Conservation (phyloP, 2,329 filamentous ascomycete species). For the Coccinonectria pachysandricola region DNA sequence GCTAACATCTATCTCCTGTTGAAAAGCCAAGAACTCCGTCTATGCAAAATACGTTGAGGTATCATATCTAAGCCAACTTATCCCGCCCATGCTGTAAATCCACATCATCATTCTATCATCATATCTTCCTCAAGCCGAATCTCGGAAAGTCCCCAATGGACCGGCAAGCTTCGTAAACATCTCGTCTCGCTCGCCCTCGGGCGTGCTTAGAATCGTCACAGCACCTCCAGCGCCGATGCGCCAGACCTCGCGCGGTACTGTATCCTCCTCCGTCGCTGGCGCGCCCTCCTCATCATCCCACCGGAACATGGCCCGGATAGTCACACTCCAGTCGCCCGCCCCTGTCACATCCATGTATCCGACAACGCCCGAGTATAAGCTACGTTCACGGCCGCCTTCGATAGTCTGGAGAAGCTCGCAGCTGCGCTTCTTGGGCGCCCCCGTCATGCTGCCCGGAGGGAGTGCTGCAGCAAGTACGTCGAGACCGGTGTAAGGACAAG, state of each 20-base stretch:
- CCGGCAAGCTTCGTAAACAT: constrained; percentile 69
- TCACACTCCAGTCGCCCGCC: constrained; percentile 80
- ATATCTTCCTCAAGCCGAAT: constrained; percentile 17
- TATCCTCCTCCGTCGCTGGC: constrained; percentile 18
- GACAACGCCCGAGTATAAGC: constrained; percentile 79
- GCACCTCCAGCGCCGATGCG: constrained; percentile 82
- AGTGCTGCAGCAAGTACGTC: constrained; percentile 69
- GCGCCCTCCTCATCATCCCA: constrained; percentile 54
- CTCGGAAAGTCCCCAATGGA: constrained; percentile 40
- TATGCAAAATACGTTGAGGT: constrained; percentile 26
- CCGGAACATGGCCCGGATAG: constrained; percentile 72
- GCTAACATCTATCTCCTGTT: constrained; percentile 14
- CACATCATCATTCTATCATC: constrained; percentile 4
- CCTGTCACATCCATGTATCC: constrained; percentile 85
- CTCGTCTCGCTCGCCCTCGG: constrained; percentile 76
- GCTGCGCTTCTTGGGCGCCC: constrained; percentile 85
- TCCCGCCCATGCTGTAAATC: constrained; percentile 3
- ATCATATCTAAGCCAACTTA: constrained; percentile 17
- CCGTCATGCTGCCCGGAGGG: constrained; percentile 92
- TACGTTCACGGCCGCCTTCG: constrained; percentile 52
- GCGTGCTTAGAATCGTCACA: constrained; percentile 73
- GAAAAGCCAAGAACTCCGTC: constrained; percentile 18
- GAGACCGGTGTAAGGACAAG: constrained; percentile 45
- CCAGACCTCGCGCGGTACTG: constrained; percentile 51
- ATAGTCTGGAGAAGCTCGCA: constrained; percentile 70